These are phyloP conservation scores for Tricholoma hemisulphureum DNA, from an alignment of 768 basidiomycete genomes.

Conservation along the genomic window DNA sequence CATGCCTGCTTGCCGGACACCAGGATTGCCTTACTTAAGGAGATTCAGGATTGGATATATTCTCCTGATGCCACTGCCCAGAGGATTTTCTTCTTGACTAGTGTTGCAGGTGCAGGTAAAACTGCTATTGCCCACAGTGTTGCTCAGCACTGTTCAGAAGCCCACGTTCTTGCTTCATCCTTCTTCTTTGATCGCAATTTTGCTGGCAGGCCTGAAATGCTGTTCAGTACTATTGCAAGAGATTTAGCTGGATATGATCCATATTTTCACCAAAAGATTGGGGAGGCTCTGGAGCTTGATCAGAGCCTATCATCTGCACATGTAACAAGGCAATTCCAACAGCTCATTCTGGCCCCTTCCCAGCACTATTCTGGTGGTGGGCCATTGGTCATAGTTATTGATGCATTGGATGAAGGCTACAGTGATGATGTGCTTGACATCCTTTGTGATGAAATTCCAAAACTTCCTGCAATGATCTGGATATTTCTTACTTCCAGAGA, in stretches of 20 bases:
- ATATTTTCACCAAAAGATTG: constrained; percentile 10
- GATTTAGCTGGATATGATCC: constrained; percentile 12
- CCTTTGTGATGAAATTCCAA: constrained; percentile 15
- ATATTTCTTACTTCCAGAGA: constrained; percentile 21
- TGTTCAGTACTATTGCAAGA: constrained; percentile 19
- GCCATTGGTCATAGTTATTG: constrained; percentile 17
- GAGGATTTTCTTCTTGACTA: constrained; percentile 16
- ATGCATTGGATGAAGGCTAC: constrained; percentile 23
- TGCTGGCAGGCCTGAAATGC: constrained; percentile 10
- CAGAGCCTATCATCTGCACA: constrained; percentile 8
- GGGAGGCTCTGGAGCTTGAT: constrained; percentile 8
- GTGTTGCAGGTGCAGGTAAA: constrained; percentile 23
- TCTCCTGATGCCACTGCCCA: constrained; percentile 3
- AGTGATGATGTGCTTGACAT: constrained; percentile 13
- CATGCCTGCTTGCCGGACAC: constrained; percentile 10
- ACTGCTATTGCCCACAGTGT: constrained; percentile 20
- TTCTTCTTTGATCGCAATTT: constrained; percentile 21
- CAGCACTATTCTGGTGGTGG: not conserved
- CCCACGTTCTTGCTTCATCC: constrained; percentile 14
- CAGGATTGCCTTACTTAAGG: constrained; percentile 5
- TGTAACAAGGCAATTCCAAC: constrained; percentile 13
- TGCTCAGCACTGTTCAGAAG: constrained; percentile 12
- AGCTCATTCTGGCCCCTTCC: constrained; percentile 13
- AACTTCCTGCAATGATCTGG: constrained; percentile 15
- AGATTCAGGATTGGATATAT: constrained; percentile 14